Base-by-base conservation (phyloP, 2,329 filamentous ascomycete genomes). In the Botrytis sinoallii region DNA sequence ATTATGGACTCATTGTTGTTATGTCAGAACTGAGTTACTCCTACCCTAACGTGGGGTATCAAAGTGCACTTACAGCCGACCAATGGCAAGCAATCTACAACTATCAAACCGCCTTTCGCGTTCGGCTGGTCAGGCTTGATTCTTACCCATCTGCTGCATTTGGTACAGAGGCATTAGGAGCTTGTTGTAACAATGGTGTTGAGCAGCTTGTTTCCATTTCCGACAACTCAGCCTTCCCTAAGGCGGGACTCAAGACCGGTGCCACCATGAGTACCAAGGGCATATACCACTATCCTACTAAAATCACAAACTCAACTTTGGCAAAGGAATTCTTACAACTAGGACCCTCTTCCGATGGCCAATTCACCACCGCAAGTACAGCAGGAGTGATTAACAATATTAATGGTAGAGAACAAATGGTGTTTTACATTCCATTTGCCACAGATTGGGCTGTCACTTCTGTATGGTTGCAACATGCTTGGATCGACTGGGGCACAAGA, bases 301-400 rank as follows among this genome's bases (percentile, higher is more conserved):
- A 80, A 38, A 87, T 91, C 77, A 86, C 82, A 69, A 84, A 90
- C 78, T 77, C 86, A 5, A 84, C 82, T n/a, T 86, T 85, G 4
- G 87, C 88, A n/a, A 86, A 83, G 79, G 82, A 86, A 64, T 83
- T 90, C 75, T 87, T 88, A 10, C 81, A 84, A n/a, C 89, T 89
- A 77, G 84, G 81, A 9, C 79, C 71, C n/a, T 72, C 84, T 20
- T 83, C 83, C 73, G 84, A 83, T 5, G 78, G 80, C 14, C 40
- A 48, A 42, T 84, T 83, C 73, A 74, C 80, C 3, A 78, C 67
- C 10, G 80, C 80, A n/a, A 84, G 83, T 29, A 86, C 84, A 32
- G 89, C 88, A 60, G 88, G 85, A 32, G 87, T 90, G 66, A 88
- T 90, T 79, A 90, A 90, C 79, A 85, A 86, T 74, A 86, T 89